phyloP scores from a whole-genome alignment of 495 filamentous ascomycete genomes.

The Penicillium parvum region DNA sequence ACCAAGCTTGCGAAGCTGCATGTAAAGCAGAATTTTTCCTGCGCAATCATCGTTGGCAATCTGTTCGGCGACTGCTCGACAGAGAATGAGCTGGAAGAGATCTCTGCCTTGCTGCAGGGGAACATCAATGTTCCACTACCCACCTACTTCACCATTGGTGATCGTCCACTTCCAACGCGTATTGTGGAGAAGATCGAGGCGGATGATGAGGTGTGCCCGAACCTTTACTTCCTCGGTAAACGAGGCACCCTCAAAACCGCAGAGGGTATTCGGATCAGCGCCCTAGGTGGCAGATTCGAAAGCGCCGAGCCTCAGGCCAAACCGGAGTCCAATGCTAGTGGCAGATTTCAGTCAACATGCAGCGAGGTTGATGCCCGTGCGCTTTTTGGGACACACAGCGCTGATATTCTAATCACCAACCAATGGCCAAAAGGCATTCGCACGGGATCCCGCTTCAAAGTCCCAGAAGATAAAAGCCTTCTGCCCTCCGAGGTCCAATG shows the following conservation, averaged over 20 bases:
- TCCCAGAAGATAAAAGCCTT: slow-evolving; percentile 40
- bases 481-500: slow-evolving; percentile 48
- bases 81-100: slow-evolving; percentile 50
- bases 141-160: slow-evolving; percentile 82
- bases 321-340: slow-evolving; percentile 21
- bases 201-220: slow-evolving; percentile 78
- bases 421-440: slow-evolving; percentile 76
- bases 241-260: slow-evolving; percentile 80
- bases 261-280: slow-evolving; percentile 79
- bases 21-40: slow-evolving; percentile 76
- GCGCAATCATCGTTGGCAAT: slow-evolving; percentile 79
- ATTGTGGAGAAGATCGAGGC: slow-evolving; percentile 69
- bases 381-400: slow-evolving; percentile 65
- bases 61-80: slow-evolving; percentile 56
- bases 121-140: slow-evolving; percentile 68
- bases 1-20: slow-evolving; percentile 74
- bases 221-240: slow-evolving; percentile 84
- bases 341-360: slow-evolving; percentile 44
- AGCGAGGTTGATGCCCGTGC: slow-evolving; percentile 69
- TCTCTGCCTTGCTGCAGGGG: slow-evolving; percentile 64
- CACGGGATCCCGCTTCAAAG: slow-evolving; percentile 51
- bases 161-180: slow-evolving; percentile 56
- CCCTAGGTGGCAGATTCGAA: slow-evolving; percentile 61
- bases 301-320: slow-evolving; percentile 11
- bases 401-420: slow-evolving; percentile 81